These are phyloP conservation scores for Tetrahymena thermophila DNA, from an alignment of 73 alveolate species.

Conservation along the genomic window DNA sequence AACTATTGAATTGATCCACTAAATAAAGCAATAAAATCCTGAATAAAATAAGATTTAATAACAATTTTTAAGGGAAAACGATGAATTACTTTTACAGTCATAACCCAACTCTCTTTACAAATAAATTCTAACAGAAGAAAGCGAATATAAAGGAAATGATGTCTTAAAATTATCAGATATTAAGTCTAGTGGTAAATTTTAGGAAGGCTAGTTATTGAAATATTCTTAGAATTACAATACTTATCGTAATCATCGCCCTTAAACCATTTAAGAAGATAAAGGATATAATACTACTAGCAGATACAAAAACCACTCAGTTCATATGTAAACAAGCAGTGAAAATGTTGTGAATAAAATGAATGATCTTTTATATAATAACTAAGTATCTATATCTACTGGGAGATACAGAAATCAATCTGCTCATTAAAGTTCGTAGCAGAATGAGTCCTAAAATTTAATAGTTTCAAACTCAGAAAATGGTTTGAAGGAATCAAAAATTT, in stretches of 20 bases:
- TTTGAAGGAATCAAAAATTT: not conserved
- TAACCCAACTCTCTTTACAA: not conserved
- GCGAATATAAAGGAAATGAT: not conserved
- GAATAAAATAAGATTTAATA: not conserved
- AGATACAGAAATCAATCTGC: not conserved
- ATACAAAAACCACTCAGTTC: not conserved
- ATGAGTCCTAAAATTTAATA: not conserved
- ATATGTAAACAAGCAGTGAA: not conserved
- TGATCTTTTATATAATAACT: not conserved
- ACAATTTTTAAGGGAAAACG: not conserved
- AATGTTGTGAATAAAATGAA: not conserved
- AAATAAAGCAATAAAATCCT: not conserved
- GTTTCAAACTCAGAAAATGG: not conserved
- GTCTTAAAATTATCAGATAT: not conserved
- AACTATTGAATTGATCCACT: not conserved
- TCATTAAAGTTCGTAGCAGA: not conserved
- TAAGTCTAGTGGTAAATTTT: not conserved
- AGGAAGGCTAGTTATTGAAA: not conserved
- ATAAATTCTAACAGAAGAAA: not conserved
- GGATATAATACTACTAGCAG: not conserved
- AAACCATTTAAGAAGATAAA: not conserved
- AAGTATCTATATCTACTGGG: not conserved
- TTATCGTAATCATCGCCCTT: not conserved
- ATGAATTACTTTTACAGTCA: not conserved
- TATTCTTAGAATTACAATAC: not conserved